A percentile compares a stretch with the other conserved stretches of the same genome.
phyloP scores from a whole-genome alignment of 1,139 yeast species.

The Candida tropicalis region DNA sequence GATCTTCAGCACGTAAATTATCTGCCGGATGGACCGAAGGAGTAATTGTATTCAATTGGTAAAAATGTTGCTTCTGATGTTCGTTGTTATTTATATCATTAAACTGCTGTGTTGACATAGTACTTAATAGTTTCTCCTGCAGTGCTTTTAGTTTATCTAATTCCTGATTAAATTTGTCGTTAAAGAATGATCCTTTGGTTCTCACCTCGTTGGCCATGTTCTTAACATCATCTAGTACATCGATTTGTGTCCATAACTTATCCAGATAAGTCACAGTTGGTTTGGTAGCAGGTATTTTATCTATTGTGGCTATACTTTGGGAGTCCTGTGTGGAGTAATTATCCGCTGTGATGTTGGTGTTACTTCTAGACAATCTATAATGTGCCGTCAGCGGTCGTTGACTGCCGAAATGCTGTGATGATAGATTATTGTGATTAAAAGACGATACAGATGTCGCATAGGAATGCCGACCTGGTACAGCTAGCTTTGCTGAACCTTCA shows the following conservation, averaged over 20 bases:
- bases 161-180: slow-evolving; percentile 58
- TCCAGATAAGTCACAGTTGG: slow-evolving; percentile 68
- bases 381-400: slow-evolving; percentile 11
- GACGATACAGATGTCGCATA: slow-evolving; percentile 18
- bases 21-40: slow-evolving; percentile 9
- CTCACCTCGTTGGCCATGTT: slow-evolving; percentile 61
- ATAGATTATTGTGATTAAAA: slow-evolving; percentile 6
- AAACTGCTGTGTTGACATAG: slow-evolving; percentile 50
- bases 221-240: slow-evolving; percentile 79
- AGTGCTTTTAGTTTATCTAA: slow-evolving; percentile 57
- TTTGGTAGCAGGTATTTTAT: slow-evolving; percentile 47
- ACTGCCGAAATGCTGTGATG: slow-evolving; percentile 10
- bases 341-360: slow-evolving; percentile 26
- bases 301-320: slow-evolving; percentile 41
- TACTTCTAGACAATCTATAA: slow-evolving; percentile 28
- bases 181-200: slow-evolving; percentile 61
- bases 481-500: slow-evolving; percentile 10
- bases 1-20: slow-evolving; percentile 10
- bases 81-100: slow-evolving; percentile 19
- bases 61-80: slow-evolving; percentile 37
- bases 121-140: slow-evolving; percentile 61
- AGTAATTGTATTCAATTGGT: slow-evolving; percentile 15
- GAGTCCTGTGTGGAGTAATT: slow-evolving; percentile 20
- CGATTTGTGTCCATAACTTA: slow-evolving; percentile 85
- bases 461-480: slow-evolving; percentile 17